Base-by-base conservation (phyloP, 495 filamentous ascomycete genomes). In the Aspergillus funiculosus region DNA sequence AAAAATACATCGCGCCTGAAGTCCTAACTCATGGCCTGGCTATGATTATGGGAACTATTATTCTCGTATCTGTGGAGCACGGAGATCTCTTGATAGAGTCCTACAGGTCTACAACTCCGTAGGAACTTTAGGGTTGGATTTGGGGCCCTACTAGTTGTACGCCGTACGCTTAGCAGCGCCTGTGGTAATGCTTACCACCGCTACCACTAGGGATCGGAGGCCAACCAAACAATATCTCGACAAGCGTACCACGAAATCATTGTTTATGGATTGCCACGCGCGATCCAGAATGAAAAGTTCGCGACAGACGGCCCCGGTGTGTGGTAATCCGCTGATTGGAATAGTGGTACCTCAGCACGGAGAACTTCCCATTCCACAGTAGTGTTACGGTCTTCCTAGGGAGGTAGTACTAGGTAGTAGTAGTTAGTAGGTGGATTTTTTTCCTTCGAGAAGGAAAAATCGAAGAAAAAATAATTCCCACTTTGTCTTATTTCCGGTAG, bases 251-350 rank as follows among this genome's bases (percentile, higher is more conserved):
- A 46, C 24, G 36, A 35, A 40, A 10, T 40, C 41, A 40, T 25
- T 43, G 29, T 22, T 34, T 41, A 40, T 42, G 48, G 48, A 46
- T 36, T 36, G 48, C 48, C 48, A 51, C 35, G 48, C 48, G 48
- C 48, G 40, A 39, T 20, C 41, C 48, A 51, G n/a, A n/a, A n/a
- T n/a, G n/a, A n/a, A 29, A 51, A 14, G 17, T 40, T 46, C 40
- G 41, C 36, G 48, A 40, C 34, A 41, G 20, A 37, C 32, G 39
- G 19, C 18, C 24, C 32, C 10, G 22, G 11, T 22, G 3, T 25
- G 43, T 36, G 21, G 18, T 19, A 13, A 9, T 14, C 17, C 24
- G 22, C 20, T 11, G 19, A 26, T 27, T 22, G 8, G 30, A 27
- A 28, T 25, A 22, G 11, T 20, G 18, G 34, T 6, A 37, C 34